A percentile compares a stretch with the other conserved stretches of the same genome.
These are phyloP conservation scores for Cyclotella sp. DNA, from an alignment of 108 stramenopile genomes.

Conservation along the genomic window DNA sequence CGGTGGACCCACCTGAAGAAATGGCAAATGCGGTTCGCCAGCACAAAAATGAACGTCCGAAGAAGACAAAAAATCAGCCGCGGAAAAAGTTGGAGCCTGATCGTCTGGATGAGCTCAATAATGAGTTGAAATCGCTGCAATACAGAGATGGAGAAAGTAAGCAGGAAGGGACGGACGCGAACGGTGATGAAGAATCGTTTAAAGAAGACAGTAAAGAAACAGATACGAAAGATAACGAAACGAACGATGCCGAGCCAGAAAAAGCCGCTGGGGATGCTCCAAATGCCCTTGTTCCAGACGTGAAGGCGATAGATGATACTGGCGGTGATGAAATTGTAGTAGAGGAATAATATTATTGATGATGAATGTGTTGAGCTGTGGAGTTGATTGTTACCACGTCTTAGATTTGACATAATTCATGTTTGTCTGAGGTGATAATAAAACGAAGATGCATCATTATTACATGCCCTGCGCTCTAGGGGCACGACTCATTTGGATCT, in stretches of 20 bases:
- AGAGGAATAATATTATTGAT: background rate
- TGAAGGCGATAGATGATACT: background rate
- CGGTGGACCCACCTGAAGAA: constrained; percentile 34
- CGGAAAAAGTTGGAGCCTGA: constrained; percentile 18
- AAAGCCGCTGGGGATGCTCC: background rate
- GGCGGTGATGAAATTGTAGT: background rate
- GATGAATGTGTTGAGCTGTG: background rate
- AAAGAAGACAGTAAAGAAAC: background rate
- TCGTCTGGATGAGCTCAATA: constrained; percentile 20
- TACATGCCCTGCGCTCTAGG: too few species aligned
- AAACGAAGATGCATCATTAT: too few species aligned
- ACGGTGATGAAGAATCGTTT: background rate
- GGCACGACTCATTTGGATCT: too few species aligned
- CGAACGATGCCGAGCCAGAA: background rate
- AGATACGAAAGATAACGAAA: background rate
- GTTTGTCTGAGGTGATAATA: too few species aligned
- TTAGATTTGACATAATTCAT: too few species aligned
- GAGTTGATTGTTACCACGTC: too few species aligned
- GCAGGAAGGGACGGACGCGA: background rate
- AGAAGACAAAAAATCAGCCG: background rate
- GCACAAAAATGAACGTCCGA: constrained; percentile 1
- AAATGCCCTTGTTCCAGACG: background rate
- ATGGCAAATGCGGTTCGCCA: background rate
- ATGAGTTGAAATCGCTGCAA: constrained; percentile 25
- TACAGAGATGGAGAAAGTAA: background rate